These are phyloP conservation scores for Cytospora schulzeri DNA, from an alignment of 2,329 filamentous ascomycete species.

Conservation along the genomic window DNA sequence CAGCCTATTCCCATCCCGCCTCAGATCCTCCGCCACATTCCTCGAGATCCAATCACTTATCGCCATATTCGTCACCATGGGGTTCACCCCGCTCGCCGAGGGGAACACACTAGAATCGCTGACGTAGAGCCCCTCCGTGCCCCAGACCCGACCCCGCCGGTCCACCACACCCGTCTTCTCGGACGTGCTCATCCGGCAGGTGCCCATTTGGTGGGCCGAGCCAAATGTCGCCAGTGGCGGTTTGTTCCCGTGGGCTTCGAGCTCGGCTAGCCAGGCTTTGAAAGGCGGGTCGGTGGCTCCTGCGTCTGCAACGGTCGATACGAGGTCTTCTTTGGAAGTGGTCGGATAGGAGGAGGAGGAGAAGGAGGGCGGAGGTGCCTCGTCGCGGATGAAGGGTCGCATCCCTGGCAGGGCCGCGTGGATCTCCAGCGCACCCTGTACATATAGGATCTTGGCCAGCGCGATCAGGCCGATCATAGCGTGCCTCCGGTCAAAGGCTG, in stretches of 20 bases:
- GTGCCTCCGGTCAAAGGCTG: slow-evolving; percentile 69
- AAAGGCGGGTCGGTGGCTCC: slow-evolving; percentile 63
- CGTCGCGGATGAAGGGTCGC: slow-evolving; percentile 55
- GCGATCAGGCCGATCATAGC: slow-evolving; percentile 70
- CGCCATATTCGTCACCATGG: slow-evolving; percentile 74
- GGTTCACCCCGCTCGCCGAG: slow-evolving; percentile 72
- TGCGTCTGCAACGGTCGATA: slow-evolving; percentile 30
- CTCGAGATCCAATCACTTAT: slow-evolving; percentile 63
- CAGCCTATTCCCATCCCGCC: slow-evolving; percentile 12
- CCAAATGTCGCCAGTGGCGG: slow-evolving; percentile 55
- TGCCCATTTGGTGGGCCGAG: slow-evolving; percentile 76
- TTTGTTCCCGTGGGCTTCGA: slow-evolving; percentile 50
- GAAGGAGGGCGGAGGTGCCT: no score
- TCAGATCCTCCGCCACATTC: slow-evolving; percentile 50
- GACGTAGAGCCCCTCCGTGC: slow-evolving; percentile 62
- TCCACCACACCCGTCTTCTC: slow-evolving; percentile 56
- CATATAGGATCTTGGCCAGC: slow-evolving; percentile 72
- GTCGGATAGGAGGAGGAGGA: not conserved
- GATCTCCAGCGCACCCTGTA: slow-evolving; percentile 76
- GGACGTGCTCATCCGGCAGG: slow-evolving; percentile 64
- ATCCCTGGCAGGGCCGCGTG: slow-evolving; percentile 62
- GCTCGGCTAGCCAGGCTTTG: slow-evolving; percentile 56
- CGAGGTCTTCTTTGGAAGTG: not conserved
- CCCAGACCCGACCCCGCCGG: slow-evolving; percentile 61
- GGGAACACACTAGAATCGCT: slow-evolving; percentile 73